phyloP scores from a whole-genome alignment of 306 rosid species.

The Vigna unguiculata region DNA sequence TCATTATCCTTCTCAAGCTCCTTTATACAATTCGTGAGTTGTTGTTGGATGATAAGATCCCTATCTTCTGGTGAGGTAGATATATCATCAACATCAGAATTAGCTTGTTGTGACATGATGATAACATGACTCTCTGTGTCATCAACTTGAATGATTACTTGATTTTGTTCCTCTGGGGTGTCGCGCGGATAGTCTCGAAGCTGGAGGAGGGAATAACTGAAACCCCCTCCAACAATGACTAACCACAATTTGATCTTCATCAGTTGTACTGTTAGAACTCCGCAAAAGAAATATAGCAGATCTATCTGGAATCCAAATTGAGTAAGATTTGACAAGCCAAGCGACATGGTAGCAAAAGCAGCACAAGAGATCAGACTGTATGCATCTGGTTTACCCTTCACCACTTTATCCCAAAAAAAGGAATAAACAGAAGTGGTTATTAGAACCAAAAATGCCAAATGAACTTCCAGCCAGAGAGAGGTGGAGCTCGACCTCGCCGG shows the following conservation, averaged over 20 bases:
- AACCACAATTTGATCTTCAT: constrained; percentile 17
- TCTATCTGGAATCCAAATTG: constrained; percentile 25
- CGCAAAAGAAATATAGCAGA: constrained; percentile 24
- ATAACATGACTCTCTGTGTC: neutral
- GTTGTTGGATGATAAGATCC: neutral
- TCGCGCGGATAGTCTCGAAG: neutral
- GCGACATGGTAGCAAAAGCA: constrained; percentile 25
- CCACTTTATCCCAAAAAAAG: neutral
- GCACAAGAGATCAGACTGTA: neutral
- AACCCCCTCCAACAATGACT: neutral
- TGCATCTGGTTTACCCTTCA: constrained; percentile 30
- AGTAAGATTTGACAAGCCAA: constrained; percentile 9
- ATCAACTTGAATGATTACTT: too few relatives aligned
- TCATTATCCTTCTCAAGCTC: too few relatives aligned
- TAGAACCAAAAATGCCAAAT: too few relatives aligned
- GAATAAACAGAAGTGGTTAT: too few relatives aligned
- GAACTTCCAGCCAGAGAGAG: too few relatives aligned
- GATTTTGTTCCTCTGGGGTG: too few relatives aligned
- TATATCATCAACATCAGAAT: too few relatives aligned
- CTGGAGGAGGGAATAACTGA: constrained; percentile 11
- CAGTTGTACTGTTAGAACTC: constrained; percentile 9
- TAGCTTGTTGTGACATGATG: too few relatives aligned
- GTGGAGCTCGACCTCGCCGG: too few relatives aligned
- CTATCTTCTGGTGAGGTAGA: neutral
- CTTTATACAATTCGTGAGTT: neutral